A percentile compares a stretch with the other conserved stretches of the same genome.
phyloP scores from a whole-genome alignment of 129 eudicot genomes.

The Gnaphalium uliginosum region DNA sequence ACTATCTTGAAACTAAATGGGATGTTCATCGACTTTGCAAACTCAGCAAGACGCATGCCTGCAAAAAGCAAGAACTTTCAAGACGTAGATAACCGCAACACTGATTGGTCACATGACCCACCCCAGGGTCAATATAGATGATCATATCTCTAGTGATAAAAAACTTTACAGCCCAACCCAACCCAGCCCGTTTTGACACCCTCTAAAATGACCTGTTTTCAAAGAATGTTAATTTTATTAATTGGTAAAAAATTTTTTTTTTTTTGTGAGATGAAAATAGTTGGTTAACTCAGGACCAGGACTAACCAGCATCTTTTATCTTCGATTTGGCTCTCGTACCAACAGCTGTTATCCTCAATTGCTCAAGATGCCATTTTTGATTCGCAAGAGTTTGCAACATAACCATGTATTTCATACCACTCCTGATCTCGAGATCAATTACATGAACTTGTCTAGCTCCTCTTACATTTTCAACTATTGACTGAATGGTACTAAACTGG shows the following conservation, averaged over 20 bases:
- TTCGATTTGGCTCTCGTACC: conserved; percentile 36
- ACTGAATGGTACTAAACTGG: conserved; percentile 39
- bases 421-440: conserved; percentile 48
- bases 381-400: conserved; percentile 51
- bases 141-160: neutral
- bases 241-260: neutral
- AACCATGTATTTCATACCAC: conserved; percentile 40
- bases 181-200: neutral
- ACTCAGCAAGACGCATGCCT: conserved; percentile 35
- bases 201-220: neutral
- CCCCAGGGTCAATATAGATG: neutral
- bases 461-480: conserved; percentile 37
- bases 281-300: neutral
- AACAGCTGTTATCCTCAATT: conserved; percentile 52
- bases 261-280: neutral
- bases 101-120: neutral
- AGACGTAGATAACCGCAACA: neutral
- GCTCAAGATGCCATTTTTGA: conserved; percentile 29
- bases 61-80: conserved; percentile 5
- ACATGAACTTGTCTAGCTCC: conserved; percentile 41
- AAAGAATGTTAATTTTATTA: neutral
- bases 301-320: conserved; percentile 16
- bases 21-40: conserved; percentile 41
- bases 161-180: neutral
- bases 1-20: conserved; percentile 41